Evolutionary conservation across 495 filamentous ascomycete species (phyloP), one percentile per base, ranked within the genome.

Genomic region (Tuber magnatum): DNA sequence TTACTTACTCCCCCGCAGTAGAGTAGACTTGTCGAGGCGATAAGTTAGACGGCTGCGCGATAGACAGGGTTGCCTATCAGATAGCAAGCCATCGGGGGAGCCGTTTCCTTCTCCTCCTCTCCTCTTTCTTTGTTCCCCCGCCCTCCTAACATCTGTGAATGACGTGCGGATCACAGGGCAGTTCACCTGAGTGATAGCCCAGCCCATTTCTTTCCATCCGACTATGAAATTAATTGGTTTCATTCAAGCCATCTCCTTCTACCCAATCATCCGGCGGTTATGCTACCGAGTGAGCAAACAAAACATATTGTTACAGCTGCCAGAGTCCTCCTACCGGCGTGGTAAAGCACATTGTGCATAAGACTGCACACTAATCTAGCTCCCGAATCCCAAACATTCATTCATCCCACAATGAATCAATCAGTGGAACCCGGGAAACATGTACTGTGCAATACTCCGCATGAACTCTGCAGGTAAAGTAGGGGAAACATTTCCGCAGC

Each of bases 351-450:
- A 65, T 35, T 65, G 56, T 12, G 56, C 56, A 35, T 65, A 65
- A 35, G 12, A 18, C 28, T 35, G 56, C 56, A 65, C 56, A 65
- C 56, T 65, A 20, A 65, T 65, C 28, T 65, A 65, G 56, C 32
- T 65, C 56, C 56, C 56, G 56, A 65, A 35, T 35, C 56, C 56
- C 56, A 65, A 35, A 65, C 28, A 18, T 65, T 65, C 56, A 65
- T 65, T 20, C 56, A 35, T 65, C 56, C 56, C 32, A 65, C 56
- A 28, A 35, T 65, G 56, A 32, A 18, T 35, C 28, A 28, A 35
- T 65, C 28, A 65, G 32, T 65, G 56, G 28, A 65, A 65, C 12
- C 56, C 56, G 56, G 56, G 56, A 65, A 65, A 65, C 56, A 65
- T 35, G 14, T 61, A 32, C 22, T 24, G 46, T n/a, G 9, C n/a